These are phyloP conservation scores for Hylodesmum podocarpum DNA, from an alignment of 306 rosid genomes.

Conservation along the genomic window DNA sequence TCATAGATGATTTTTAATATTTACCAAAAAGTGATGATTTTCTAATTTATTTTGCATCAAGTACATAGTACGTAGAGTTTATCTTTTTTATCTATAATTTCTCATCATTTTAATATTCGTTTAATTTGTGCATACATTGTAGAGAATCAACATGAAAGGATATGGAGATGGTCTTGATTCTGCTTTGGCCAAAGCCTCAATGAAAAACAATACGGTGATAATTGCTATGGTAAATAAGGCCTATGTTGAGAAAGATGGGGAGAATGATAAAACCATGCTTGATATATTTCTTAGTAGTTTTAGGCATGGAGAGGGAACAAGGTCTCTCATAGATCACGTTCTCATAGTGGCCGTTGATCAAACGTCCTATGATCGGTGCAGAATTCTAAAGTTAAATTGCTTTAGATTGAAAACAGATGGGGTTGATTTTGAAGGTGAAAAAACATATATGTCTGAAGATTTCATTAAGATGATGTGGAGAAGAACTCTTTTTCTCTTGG, in stretches of 20 bases:
- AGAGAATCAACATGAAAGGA: background rate
- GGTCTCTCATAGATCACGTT: conserved; percentile 46
- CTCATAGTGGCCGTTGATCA: conserved; percentile 64
- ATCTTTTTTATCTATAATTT: too few relatives aligned
- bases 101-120: too few relatives aligned
- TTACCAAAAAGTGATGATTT: too few relatives aligned
- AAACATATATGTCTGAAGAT: conserved; percentile 64
- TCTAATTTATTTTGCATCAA: too few relatives aligned
- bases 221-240: conserved; percentile 62
- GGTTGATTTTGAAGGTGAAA: conserved; percentile 59
- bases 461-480: conserved; percentile 86
- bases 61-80: too few relatives aligned
- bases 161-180: conserved; percentile 47
- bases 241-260: conserved; percentile 52
- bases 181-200: conserved; percentile 51
- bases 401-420: conserved; percentile 54
- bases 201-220: conserved; percentile 62
- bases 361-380: conserved; percentile 66
- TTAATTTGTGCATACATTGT: background rate
- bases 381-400: conserved; percentile 50
- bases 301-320: conserved; percentile 69
- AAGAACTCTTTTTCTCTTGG: conserved; percentile 57
- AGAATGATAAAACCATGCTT: conserved; percentile 55
- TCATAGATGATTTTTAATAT: too few relatives aligned
- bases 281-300: conserved; percentile 67